Conservation (phyloP, 768 basidiomycete species). For the Pleurotus platypus region DNA sequence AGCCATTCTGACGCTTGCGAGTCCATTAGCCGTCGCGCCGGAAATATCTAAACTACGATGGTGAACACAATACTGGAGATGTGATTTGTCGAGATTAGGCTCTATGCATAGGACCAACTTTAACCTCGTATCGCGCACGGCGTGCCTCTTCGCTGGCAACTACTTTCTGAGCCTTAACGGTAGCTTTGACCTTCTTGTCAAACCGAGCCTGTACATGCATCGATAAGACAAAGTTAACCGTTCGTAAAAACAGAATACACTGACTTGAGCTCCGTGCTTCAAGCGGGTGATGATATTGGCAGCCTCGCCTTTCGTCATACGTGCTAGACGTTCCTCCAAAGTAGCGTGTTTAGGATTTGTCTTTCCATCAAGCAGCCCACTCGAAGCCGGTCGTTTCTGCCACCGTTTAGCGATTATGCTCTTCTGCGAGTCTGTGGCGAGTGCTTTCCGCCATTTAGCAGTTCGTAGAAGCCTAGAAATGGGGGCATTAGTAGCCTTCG, state of each 20-base stretch:
- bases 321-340: constrained; percentile 28
- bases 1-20: constrained; percentile 56
- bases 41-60: constrained; percentile 34
- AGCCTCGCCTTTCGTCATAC: constrained; percentile 74
- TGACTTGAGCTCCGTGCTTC: constrained; percentile 73
- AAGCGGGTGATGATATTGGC: constrained; percentile 75
- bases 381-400: constrained; percentile 21
- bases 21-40: constrained; percentile 64
- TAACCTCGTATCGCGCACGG: constrained; percentile 49
- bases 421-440: constrained; percentile 63
- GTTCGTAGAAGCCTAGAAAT: constrained; percentile 50
- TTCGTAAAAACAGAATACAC: neutral
- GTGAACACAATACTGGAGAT: constrained; percentile 6
- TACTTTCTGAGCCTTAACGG: constrained; percentile 28
- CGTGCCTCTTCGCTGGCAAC: constrained; percentile 48
- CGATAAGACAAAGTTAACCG: neutral
- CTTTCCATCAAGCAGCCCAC: constrained; percentile 9
- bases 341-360: constrained; percentile 15
- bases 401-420: constrained; percentile 52
- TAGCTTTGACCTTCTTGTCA: constrained; percentile 45
- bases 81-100: constrained; percentile 3
- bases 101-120: constrained; percentile 50
- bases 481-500: neutral
- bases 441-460: constrained; percentile 62
- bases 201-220: constrained; percentile 43